These are phyloP conservation scores for Metarhizium rileyi DNA, from an alignment of 2,329 filamentous ascomycete species.

Conservation along the genomic window DNA sequence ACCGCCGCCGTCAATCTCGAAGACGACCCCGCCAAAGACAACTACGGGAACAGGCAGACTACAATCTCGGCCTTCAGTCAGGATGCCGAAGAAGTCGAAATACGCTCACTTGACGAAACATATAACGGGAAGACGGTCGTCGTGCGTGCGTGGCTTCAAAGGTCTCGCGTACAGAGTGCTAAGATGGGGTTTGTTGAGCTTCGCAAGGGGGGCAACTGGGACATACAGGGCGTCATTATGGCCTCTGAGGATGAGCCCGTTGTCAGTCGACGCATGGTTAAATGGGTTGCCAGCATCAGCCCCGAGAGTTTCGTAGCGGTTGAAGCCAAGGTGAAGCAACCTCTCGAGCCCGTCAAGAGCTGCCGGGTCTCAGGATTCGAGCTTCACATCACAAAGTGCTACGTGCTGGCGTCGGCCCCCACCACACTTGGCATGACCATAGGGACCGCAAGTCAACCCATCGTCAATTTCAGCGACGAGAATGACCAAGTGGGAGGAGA, in stretches of 20 bases:
- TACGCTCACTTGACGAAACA: constrained; percentile 54
- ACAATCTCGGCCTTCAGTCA: background rate
- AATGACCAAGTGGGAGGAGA: background rate
- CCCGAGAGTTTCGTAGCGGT: constrained; percentile 76
- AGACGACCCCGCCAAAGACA: constrained; percentile 61
- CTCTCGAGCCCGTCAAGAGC: constrained; percentile 80
- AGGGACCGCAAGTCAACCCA: constrained; percentile 42
- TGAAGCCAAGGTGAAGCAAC: constrained; percentile 71
- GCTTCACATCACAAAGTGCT: constrained; percentile 81
- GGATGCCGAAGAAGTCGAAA: constrained; percentile 46
- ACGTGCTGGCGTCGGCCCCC: constrained; percentile 58
- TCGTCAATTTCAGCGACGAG: constrained; percentile 51
- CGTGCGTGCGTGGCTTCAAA: constrained; percentile 54
- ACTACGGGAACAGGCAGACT: constrained; percentile 55
- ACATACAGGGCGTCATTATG: constrained; percentile 67
- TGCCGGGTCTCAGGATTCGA: constrained; percentile 72
- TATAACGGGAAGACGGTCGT: constrained; percentile 62
- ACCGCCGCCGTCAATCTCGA: constrained; percentile 56
- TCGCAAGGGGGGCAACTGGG: constrained; percentile 59
- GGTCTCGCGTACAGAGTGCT: constrained; percentile 29
- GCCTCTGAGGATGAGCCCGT: constrained; percentile 54
- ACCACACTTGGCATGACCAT: constrained; percentile 49
- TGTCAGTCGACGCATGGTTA: constrained; percentile 71
- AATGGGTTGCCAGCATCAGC: constrained; percentile 68
- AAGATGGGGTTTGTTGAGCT: constrained; percentile 85